Conservation (phyloP, 148 eudicot genomes). For the Camellia japonica region DNA sequence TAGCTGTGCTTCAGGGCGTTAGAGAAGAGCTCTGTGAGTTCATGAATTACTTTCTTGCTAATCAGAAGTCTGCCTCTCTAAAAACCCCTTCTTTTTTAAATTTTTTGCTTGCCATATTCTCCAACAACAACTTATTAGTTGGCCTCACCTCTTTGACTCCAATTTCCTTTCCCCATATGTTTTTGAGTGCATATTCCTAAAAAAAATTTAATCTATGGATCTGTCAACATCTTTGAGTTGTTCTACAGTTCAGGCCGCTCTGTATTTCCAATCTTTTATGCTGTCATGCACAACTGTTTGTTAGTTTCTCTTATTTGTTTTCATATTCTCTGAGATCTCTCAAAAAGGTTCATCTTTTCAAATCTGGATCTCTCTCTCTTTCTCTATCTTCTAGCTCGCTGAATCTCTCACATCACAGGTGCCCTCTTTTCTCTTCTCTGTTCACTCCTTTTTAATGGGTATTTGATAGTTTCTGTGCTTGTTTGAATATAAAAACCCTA, state of each 20-base stretch:
- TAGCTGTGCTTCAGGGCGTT: too few relatives aligned
- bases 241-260: slow-evolving; percentile 6
- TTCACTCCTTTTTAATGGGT: slow-evolving; percentile 20
- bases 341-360: slow-evolving; percentile 4
- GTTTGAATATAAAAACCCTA: slow-evolving; percentile 8
- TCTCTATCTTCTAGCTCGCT: background rate
- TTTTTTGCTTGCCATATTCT: too few relatives aligned
- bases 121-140: too few relatives aligned
- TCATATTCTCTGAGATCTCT: background rate
- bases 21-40: too few relatives aligned
- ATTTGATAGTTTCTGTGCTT: background rate
- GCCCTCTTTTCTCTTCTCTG: slow-evolving; percentile 12
- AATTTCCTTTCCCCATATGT: background rate
- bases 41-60: too few relatives aligned
- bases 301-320: background rate
- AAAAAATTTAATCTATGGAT: background rate
- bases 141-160: background rate
- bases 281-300: background rate
- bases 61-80: too few relatives aligned
- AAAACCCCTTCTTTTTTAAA: too few relatives aligned
- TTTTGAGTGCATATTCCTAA: background rate
- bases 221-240: slow-evolving; percentile 9
- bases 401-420: slow-evolving; percentile 17
- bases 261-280: slow-evolving; percentile 2
- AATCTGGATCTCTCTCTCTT: slow-evolving; percentile 13